Base-by-base conservation (phyloP, 1,139 yeast species). In the Yamadazyma jaroonii region DNA sequence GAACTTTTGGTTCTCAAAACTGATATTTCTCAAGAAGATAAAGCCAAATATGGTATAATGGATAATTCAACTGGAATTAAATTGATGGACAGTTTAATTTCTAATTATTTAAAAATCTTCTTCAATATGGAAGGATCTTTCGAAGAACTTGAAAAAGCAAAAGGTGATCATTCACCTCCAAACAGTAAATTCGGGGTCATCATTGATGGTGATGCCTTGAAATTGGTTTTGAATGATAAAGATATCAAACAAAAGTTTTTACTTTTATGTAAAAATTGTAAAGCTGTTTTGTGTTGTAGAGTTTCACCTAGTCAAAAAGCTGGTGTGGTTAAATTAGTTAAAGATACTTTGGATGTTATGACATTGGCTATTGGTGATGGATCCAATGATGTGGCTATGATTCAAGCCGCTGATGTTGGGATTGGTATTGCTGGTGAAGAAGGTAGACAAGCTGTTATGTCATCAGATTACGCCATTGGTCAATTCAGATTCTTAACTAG, bases 341-440 rank as follows among this genome's bases (percentile, higher is more conserved):
- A 84, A 52, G 83, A 87, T 53, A 81, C 87, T 53, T 78, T 84
- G 47, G 79, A 82, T 41, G 84, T 95, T 0, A 67, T 92, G 52
- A 65, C 94, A 20, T 70, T 94, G 44, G 97, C 98, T 0, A 85
- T 92, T 56, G 99, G 99, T 37, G 99, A 92, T 64, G 99, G 98
- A 50, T 97, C 98, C 3, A 92, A 92, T 56, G 99, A 92, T 66
- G 98, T 92, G 23, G 86, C 96, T 31, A 92, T 92, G 99, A 92
- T 92, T 50, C 98, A 92, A 62, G 97, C 97, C 10, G 98, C 98
- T 0, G 96, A 92, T 61, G 96, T 92, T 36, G 99, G 99, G 43
- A 95, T 92, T 32, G 99, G 99, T 57, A 92, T 92, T 49, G 87
- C 94, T 54, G 99, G 99, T 50, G 86, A 88, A 87, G 98, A 92